Evolutionary conservation across 495 filamentous ascomycete species (phyloP).

Genomic region (Talaromyces ruber): DNA sequence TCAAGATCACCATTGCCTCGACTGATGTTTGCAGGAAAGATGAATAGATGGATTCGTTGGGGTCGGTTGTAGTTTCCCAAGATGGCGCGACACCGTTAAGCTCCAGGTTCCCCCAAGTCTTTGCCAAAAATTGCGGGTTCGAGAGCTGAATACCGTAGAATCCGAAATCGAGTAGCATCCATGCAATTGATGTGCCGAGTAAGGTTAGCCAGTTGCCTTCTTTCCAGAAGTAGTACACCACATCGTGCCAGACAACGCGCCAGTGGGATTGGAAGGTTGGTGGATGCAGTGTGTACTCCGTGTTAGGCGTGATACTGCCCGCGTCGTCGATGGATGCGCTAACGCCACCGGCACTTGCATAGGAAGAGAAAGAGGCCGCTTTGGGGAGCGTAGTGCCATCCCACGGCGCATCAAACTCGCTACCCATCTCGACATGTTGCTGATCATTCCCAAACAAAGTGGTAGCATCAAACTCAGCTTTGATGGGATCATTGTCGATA

Average conservation of each 20-base stretch:
- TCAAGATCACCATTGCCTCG: constrained; percentile 31
- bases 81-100: constrained; percentile 20
- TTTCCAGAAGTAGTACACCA: constrained; percentile 38
- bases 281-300: constrained; percentile 18
- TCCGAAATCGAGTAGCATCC: constrained; percentile 47
- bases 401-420: neutral
- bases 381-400: constrained; percentile 1
- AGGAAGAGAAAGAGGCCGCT: neutral
- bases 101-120: constrained; percentile 28
- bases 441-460: constrained; percentile 23
- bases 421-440: neutral
- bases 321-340: constrained; percentile 11
- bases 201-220: constrained; percentile 47
- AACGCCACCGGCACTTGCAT: constrained; percentile 1
- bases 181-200: constrained; percentile 36
- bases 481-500: constrained; percentile 38
- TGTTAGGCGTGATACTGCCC: constrained; percentile 12
- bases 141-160: constrained; percentile 50
- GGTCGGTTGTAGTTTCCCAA: constrained; percentile 28
- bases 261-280: constrained; percentile 35
- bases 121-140: constrained; percentile 19
- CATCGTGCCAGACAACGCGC: constrained; percentile 31
- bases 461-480: constrained; percentile 38
- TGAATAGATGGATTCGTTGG: constrained; percentile 24
- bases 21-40: constrained; percentile 33